phyloP scores from a whole-genome alignment of 2,329 filamentous ascomycete species.

The Fusarium buxicola region DNA sequence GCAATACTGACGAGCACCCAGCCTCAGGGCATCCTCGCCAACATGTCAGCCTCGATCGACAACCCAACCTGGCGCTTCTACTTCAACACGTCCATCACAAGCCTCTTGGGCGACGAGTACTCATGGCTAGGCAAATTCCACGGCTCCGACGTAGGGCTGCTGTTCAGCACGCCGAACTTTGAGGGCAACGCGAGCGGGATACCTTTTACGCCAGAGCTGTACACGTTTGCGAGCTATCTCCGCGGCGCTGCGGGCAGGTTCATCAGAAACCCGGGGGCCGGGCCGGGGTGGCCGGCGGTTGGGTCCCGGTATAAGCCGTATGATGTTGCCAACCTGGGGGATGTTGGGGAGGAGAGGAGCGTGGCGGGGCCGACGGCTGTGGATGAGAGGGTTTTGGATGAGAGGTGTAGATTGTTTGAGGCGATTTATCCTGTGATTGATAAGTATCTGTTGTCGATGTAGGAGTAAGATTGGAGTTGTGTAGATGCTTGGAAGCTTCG shows the following conservation, averaged over 20 bases:
- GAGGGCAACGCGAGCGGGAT: constrained; percentile 8
- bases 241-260: constrained; percentile 42
- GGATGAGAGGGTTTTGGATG: constrained; percentile 35
- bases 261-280: constrained; percentile 36
- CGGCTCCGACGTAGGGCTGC: constrained; percentile 40
- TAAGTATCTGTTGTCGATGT: constrained; percentile 8
- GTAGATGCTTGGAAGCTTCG: no score
- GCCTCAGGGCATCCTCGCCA: constrained; percentile 43
- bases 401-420: constrained; percentile 36
- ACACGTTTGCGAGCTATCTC: constrained; percentile 40
- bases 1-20: not conserved
- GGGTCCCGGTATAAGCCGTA: constrained; percentile 36
- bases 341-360: constrained; percentile 12
- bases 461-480: not conserved
- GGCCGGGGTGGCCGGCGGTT: constrained; percentile 44
- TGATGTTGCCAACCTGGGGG: constrained; percentile 41
- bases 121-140: constrained; percentile 46
- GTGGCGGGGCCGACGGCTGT: constrained; percentile 26
- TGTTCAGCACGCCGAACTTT: constrained; percentile 39
- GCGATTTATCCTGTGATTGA: constrained; percentile 34
- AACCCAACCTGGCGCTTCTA: constrained; percentile 45
- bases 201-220: constrained; percentile 35
- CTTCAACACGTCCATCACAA: constrained; percentile 43
- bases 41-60: constrained; percentile 28
- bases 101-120: constrained; percentile 34